These are phyloP conservation scores for Parmelia sp. DNA, from an alignment of 495 filamentous ascomycete genomes.

Conservation along the genomic window DNA sequence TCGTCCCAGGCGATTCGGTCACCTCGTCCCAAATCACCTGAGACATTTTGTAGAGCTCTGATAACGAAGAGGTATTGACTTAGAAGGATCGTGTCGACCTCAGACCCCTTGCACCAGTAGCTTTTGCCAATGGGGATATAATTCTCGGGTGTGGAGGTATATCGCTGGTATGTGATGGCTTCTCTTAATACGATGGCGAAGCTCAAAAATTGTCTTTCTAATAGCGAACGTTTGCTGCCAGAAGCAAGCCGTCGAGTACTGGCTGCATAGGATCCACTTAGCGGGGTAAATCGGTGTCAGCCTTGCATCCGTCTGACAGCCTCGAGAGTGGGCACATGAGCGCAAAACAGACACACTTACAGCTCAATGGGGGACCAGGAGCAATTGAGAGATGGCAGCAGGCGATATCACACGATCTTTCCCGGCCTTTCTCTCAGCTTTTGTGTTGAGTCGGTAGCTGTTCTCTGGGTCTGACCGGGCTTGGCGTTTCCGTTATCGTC, in stretches of 20 bases:
- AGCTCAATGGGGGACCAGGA: not conserved
- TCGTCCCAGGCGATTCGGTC: slow-evolving; percentile 22
- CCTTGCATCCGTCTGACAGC: slow-evolving; percentile 15
- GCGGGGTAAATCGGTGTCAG: slow-evolving; percentile 12
- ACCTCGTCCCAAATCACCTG: slow-evolving; percentile 23
- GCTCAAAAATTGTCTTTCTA: not conserved
- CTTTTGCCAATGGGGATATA: not conserved
- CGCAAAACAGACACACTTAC: slow-evolving; percentile 9
- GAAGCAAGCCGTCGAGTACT: not conserved
- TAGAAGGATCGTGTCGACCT: not conserved
- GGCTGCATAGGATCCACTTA: not conserved
- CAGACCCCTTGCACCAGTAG: slow-evolving; percentile 2
- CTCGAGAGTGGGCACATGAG: slow-evolving; percentile 7
- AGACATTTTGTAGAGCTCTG: slow-evolving; percentile 19
- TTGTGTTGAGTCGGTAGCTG: not conserved
- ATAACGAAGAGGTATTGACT: not conserved
- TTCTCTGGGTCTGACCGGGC: not conserved
- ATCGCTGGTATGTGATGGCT: not conserved
- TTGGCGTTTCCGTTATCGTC: slow-evolving; percentile 17
- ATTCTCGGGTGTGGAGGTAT: not conserved
- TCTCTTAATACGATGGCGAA: not conserved
- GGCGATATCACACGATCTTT: not conserved
- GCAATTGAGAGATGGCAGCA: not conserved
- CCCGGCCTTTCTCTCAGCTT: not conserved
- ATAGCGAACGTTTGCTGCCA: not conserved